Base-by-base conservation (phyloP, 2,329 filamentous ascomycete species). In the Neonectria neomacrospora region DNA sequence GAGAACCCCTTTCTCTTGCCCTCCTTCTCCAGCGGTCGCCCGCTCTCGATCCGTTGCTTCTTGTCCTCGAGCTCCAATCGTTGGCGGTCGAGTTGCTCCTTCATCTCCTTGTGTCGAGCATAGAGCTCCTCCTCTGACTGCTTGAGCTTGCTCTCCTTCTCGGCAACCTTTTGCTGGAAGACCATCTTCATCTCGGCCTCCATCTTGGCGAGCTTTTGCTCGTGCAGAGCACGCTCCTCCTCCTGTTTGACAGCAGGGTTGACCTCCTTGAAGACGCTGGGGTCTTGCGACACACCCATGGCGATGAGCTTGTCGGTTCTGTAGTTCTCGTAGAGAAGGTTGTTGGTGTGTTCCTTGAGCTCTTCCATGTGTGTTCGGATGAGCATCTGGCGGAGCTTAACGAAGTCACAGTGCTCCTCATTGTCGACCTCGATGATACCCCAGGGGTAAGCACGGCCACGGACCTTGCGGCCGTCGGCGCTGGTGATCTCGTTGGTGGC, bases 161-260 rank as follows among this genome's bases (percentile, higher is more conserved):
- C 96, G 71, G 93, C 90, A 32, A 99, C 96, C 91, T 99, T 99
- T 81, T 99, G 96, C 81, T 98, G 96, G 93, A 99, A 99, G 73
- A 99, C 96, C 93, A 97, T 97, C 93, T 99, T 99, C 96, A 99
- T 99, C 82, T 99, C 96, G 77, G 94, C 90, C 83, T 99, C 96
- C 96, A 99, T 99, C 93, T 99, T 99, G 81, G 95, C 93, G 74
- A 99, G 93, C 87, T 99, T 99, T 87, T 97, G 94, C 84, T 99
- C 96, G 87, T 99, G 96, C 73, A 99, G 87, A 69, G 92, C 91
- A 76, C 96, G 93, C 86, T 99, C 96, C 84, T 99, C 96, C 81
- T 99, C 96, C 83, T 99, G 96, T 91, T 99, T 99, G 83, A 98
- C 96, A 50, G 96, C 95, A 68, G 96, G 96, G 88, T 99, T 99